These are phyloP conservation scores for Alternaria sp. DNA, from an alignment of 2,329 filamentous ascomycete genomes.

Conservation along the genomic window DNA sequence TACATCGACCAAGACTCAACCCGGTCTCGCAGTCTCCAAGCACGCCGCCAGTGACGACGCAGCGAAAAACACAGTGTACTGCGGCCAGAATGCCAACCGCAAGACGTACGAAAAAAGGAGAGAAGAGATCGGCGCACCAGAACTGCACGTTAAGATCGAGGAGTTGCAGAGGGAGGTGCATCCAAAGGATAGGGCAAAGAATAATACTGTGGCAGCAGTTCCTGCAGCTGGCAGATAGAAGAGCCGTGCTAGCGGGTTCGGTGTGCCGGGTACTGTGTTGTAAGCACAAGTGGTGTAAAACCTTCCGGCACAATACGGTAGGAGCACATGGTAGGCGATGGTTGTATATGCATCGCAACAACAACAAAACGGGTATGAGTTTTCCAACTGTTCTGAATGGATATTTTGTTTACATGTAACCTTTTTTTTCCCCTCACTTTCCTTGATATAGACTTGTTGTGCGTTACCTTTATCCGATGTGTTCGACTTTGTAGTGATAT, in stretches of 20 bases:
- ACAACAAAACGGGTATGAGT: neutral
- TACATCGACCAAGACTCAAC: neutral
- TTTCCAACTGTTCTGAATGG: neutral
- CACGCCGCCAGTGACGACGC: neutral
- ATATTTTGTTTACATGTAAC: rapidly evolving
- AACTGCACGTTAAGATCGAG: neutral
- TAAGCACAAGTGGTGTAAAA: neutral
- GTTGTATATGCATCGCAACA: neutral
- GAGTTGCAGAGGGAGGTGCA: neutral
- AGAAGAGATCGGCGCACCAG: neutral
- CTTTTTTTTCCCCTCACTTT: neutral
- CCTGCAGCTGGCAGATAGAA: neutral
- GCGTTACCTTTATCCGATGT: neutral
- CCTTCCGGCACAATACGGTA: neutral
- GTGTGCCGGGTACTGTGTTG: neutral
- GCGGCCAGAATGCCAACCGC: neutral
- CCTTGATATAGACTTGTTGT: neutral
- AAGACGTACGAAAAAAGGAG: neutral
- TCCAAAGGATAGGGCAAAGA: neutral
- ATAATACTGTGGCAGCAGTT: neutral
- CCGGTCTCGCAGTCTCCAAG: neutral
- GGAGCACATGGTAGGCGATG: neutral
- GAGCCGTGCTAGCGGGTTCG: neutral
- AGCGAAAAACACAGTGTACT: neutral
- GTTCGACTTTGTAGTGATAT: neutral